Base-by-base conservation (phyloP, 2,329 filamentous ascomycete species). In the Aschersonia sp. region DNA sequence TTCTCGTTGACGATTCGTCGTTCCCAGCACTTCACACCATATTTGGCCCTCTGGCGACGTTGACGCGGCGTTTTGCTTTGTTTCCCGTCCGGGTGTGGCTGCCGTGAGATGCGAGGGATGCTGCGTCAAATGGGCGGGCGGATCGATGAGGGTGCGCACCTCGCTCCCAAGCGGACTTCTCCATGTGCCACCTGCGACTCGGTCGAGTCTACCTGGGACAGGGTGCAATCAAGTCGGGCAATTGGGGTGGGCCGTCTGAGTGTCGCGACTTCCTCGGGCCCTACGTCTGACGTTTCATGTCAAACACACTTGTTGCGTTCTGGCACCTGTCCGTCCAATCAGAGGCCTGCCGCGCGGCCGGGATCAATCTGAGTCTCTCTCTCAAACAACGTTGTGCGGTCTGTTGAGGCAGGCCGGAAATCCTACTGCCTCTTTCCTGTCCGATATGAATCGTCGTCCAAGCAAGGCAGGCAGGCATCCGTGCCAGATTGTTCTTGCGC, bases 281-380 rank as follows among this genome's bases (percentile, higher is more conserved):
- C 39, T 46, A 45, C 44, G 48, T 44, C 32, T 46, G 50, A 47
- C 44, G 50, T 51, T 51, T 50, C 48, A 48, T 47, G 45, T 45
- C 32, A 46, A 43, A 49, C 48, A 46, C 41, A 22, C 30, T 30
- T 49, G 46, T 32, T 44, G 47, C 41, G 37, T 32, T 44, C 42
- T 44, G 43, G 30, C 10, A 30, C 30, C 32, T 12, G 44, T 37
- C 8, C 22, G 9, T 22, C 29, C 30, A 44, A 44, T 35, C 43
- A 30, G 29, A 29, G 11, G 14, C 32, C 5, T n/a, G 9, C 32
- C 32, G 22, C 5, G 12, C 12, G 10, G 22, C 41, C n/a, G 41
- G 41, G 10, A 22, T 41, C 40, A 12, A 12, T n/a, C 40, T n/a
- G 10, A 12, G 9, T n/a, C 40, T n/a, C 40, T 14, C 35, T 37